Evolutionary conservation across 2,329 filamentous ascomycete genomes (phyloP), one percentile per base, ranked within the genome.

Genomic region (Blastomyces parvus): DNA sequence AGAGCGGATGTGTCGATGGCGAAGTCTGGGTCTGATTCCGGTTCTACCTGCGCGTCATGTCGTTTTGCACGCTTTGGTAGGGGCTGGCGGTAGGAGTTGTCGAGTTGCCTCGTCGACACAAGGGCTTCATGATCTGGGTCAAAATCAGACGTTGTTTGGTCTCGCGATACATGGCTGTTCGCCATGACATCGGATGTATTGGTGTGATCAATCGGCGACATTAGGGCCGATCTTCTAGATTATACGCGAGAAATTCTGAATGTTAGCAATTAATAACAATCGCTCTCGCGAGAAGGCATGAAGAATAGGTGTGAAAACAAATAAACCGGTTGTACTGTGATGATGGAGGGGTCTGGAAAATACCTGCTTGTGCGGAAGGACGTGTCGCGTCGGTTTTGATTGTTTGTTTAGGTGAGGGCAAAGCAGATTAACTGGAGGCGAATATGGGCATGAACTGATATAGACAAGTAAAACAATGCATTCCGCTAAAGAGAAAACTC

Each of bases 1-100:
- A 81, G 71, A 14, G 77, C 78, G 11, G 80, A 81, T 33, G 77
- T 79, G 67, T 79, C 72, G 60, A 82, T 77, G 40, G 73, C 74
- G 64, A 76, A 78, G 40, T 80, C 75, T 8, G 73, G 74, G 55
- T 79, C 76, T 38, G 77, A 70, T 53, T 73, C 70, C 36, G 61
- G 14, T 63, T 62, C 22, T 33, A 46, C 56, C 33, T 58, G 44
- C 13, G 66, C 60, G 13, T 64, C 55, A 33, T 63, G 38, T 6
- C 59, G 61, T 30, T 69, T 69, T 30, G 65, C 63, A 38, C 62
- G 66, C 63, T 68, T 70, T 65, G 72, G 69, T 38, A 67, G 66
- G 52, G 69, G 70, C 52, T 72, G 67, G 52, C 66, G 63, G 60
- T 71, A 67, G 61, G 67, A 71, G 58, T 69, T 68, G 38, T 75